Evolutionary conservation across 148 eudicot genomes (phyloP), one percentile per base, ranked within the genome.

Genomic region (Cornus controversa): DNA sequence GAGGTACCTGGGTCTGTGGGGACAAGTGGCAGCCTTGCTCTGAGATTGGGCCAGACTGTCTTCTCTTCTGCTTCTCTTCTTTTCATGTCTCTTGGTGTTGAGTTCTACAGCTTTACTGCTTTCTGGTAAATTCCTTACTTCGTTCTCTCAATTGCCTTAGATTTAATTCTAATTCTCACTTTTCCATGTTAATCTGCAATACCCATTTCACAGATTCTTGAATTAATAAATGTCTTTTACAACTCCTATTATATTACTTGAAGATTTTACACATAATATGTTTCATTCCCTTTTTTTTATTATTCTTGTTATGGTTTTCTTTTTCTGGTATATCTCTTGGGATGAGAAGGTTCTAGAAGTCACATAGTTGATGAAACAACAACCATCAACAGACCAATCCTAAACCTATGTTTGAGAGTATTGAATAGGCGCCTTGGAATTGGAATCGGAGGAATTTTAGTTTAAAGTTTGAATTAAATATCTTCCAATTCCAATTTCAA

Each of bases 71-170:
- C 86, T 53, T 83, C 90, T 42, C 82, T 87, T 58, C 69, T 85
- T 29, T 87, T 89, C 87, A 89, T 87, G 90, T 87, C 89, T 42
- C 57, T 87, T 2, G 87, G 86, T 64, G 87, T 75, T 66, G 89
- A 83, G 25, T 89, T 89, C 85, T 85, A 87, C 79, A 84, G 83
- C 86, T 87, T 87, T 70, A 89, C 90, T 29, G 76, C 92, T 65
- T 89, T 89, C 76, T 87, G 92, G 92, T 89, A 79, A 80, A 45
- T 28, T 6, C 22, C 0, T 47, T 29, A 4, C 23, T n/a, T n/a
- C n/a, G n/a, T n/a, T n/a, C n/a, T n/a, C n/a, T n/a, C n/a, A n/a
- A n/a, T n/a, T n/a, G 15, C 6, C 24, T 62, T 13, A 47, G 40
- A 25, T 50, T 63, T 66, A 5, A n/a, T 40, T 60, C 8, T 60